A percentile compares a stretch with the other conserved stretches of the same genome.
These are phyloP conservation scores for Globisporangium recalcitrans DNA, from an alignment of 352 stramenopile species.

Conservation along the genomic window DNA sequence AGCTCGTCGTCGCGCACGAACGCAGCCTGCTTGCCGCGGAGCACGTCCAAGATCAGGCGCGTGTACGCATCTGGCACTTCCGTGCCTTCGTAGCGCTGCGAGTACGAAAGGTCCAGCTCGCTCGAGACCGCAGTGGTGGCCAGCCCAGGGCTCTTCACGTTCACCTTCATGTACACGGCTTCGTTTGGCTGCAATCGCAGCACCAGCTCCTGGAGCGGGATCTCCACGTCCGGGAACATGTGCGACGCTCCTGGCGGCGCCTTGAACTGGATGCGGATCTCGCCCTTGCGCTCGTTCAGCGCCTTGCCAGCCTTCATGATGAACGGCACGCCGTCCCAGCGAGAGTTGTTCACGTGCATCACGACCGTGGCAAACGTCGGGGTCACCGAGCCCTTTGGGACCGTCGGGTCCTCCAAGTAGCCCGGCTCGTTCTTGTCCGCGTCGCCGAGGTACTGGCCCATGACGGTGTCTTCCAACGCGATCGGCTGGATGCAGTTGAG, in stretches of 20 bases:
- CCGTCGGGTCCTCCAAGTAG: slow-evolving; percentile 95
- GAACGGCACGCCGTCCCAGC: slow-evolving; percentile 97
- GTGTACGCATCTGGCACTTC: slow-evolving; percentile 97
- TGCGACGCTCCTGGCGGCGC: slow-evolving; percentile 81
- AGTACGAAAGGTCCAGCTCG: slow-evolving; percentile 97
- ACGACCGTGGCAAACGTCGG: slow-evolving; percentile 91
- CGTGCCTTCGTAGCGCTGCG: slow-evolving; percentile 74
- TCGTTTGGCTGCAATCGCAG: slow-evolving; percentile 96
- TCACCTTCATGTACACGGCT: slow-evolving; percentile 96
- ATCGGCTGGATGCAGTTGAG: slow-evolving; percentile 94
- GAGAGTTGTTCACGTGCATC: slow-evolving; percentile 92
- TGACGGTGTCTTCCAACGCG: slow-evolving; percentile 91
- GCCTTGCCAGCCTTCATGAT: slow-evolving; percentile 99
- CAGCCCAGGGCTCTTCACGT: slow-evolving; percentile 95
- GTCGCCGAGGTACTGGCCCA: slow-evolving; percentile 95
- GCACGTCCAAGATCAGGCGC: slow-evolving; percentile 95
- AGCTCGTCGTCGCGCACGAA: slow-evolving; percentile 98
- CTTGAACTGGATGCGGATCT: slow-evolving; percentile 97
- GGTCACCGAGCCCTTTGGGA: slow-evolving; percentile 90
- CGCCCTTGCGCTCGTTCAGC: slow-evolving; percentile 95
- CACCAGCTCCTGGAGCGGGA: slow-evolving; percentile 95
- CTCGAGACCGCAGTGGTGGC: slow-evolving; percentile 88
- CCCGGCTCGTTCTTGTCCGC: slow-evolving; percentile 76
- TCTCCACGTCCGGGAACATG: slow-evolving; percentile 89
- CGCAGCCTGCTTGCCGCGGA: slow-evolving; percentile 92